Base-by-base conservation (phyloP, 164 flowering plant genomes). In the Piper longum region DNA sequence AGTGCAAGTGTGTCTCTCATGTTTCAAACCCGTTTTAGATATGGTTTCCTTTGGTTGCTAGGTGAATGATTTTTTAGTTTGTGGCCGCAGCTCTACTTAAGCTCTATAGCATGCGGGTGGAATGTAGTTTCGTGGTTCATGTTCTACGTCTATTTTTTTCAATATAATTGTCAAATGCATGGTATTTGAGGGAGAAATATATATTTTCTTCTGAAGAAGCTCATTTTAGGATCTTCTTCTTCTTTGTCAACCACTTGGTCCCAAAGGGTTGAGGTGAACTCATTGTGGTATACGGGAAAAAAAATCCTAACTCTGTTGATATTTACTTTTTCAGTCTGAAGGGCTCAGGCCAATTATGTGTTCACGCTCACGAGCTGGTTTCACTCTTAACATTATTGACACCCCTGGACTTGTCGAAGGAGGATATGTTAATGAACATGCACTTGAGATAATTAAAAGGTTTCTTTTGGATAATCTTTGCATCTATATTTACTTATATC, bases 381-480 rank as follows among this genome's bases (percentile, higher is more conserved):
- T 89, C 66, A 85, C 90, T 0, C 69, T 89, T 63, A 87, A 89
- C 72, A 70, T 93, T 48, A 81, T 93, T 44, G 99, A 93, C 76
- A 93, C 99, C 41, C 97, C 99, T 16, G 96, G 97, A 56, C 85
- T 93, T 59, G 80, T 93, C 65, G 97, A 90, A 78, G 99, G 89
- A 66, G 99, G 97, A 65, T 93, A 83, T 77, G 82, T 90, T 67
- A 93, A 82, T 78, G 80, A 80, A 39, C 84, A 82, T 62, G 89
- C 91, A 41, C 80, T 93, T 64, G 86, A 85, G 62, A 80, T 83
- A 64, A 88, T 88, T 52, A 93, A 93, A 74, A 78, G 89, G 99
- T 93, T 19, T 19, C 18, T 26, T 57, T 57, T 26, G 16, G 14
- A 16, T 26, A 57, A 13, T 36, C 36, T 57, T 3, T 14, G 16